Base-by-base conservation (phyloP, 176 grass and related monocot species). In the Avena sativa region DNA sequence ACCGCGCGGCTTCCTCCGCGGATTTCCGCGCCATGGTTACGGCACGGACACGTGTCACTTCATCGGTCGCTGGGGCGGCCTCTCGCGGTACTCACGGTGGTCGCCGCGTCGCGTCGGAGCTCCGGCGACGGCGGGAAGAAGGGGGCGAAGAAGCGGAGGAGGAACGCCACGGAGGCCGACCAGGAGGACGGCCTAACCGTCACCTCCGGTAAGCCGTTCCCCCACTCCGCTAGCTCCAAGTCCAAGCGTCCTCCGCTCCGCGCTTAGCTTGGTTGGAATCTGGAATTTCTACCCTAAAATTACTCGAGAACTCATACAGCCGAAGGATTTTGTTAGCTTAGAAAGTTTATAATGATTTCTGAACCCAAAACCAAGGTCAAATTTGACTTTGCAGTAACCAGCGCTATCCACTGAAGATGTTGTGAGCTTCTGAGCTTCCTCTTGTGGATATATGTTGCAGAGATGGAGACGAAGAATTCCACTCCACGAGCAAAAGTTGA, bases 131-230 rank as follows among this genome's bases (percentile, higher is more conserved):
- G 84, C 5, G 50, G 43, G 32, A 14, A 76, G 21, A 64, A 15
- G 16, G 59, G 44, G 10, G 71, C 50, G 65, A 44, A 51, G 71
- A 63, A 55, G 16, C 49, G 50, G 4, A 3, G 74, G 15, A 56
- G 76, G 76, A 65, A 85, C 14, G 81, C 92, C 21, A 88, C 68
- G 46, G 75, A 84, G 4, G 12, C 71, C 3, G 85, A 90, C 8
- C 90, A 74, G 71, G 90, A 92, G 67, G 92, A 92, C 12, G 87
- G 75, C 3, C 74, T 92, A 11, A 82, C 90, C 21, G 46, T 84
- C 71, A 47, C 47, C 83, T 63, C 89, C 21, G 92, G 92, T 94
- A 79, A 87, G 81, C 53, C 8, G 40, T 13, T 17, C 32, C 28
- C 78, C 4, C 51, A 8, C 47, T n/a, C 71, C 21, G 51, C 8